Evolutionary conservation across 495 filamentous ascomycete species (phyloP), one percentile per base, ranked within the genome.

Genomic region (Astrocystis sublimbata): DNA sequence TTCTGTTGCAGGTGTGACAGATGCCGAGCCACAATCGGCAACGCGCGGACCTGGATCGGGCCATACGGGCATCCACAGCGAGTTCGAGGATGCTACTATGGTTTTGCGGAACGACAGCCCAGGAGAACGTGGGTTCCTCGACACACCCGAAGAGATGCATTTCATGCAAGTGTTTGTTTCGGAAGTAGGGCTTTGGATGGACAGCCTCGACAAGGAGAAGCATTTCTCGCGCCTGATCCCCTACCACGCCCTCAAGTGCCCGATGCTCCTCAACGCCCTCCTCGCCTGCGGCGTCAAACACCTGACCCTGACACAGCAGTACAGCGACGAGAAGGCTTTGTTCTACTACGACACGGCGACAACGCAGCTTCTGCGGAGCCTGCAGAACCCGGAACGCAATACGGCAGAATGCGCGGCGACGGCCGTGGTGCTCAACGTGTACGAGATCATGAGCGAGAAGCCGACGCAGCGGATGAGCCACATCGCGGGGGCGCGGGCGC

Each of bases 141-240:
- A 83, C 60, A 83, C 83, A 13, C 85, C 87, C 2, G 89, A 96
- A 46, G 90, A 96, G 71, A 81, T 92, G 2, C 79, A 87, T 41
- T 90, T 92, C 67, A 90, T 98, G 86, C 92, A 96, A 70, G 86
- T 90, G 0, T 98, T 96, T 70, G 86, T 94, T 26, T 91, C 96
- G 68, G 90, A 97, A 65, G 89, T 98, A 15, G 92, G 90, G 3
- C 74, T 90, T 17, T 96, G 93, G 90, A 94, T 98, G 92, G 94
- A 98, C 72, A 90, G 86, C 49, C 85, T 97, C 78, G 90, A 97
- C 77, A 82, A 84, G 30, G 81, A 85, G 69, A 96, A 96, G 79
- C 91, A 97, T 83, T 98, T 98, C 71, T 89, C 90, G 28, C 85
- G 88, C 59, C 77, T 90, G 33, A 77, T 97, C 9, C 94, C 94